A percentile compares a stretch with the other conserved stretches of the same genome.
Evolutionary conservation across 305 asterid species (phyloP).

Genomic region (Fraxinus angustifolia): DNA sequence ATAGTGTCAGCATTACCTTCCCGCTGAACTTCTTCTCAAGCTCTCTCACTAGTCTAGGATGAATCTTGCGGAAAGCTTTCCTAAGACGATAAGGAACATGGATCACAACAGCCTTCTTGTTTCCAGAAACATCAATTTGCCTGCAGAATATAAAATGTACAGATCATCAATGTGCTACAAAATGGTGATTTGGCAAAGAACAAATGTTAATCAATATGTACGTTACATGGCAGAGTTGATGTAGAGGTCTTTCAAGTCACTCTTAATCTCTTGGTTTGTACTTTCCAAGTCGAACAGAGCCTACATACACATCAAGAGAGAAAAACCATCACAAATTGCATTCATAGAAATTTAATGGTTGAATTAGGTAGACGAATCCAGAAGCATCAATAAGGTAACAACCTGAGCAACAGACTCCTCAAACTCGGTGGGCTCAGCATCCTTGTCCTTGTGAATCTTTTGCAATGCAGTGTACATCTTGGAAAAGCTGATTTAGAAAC

Average conservation of each 20-base stretch:
- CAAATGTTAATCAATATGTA: background rate
- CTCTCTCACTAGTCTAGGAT: conserved; percentile 44
- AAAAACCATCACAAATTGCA: background rate
- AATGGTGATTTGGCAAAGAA: background rate
- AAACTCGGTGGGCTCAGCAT: conserved; percentile 41
- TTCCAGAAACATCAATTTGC: conserved; percentile 43
- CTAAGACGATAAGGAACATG: conserved; percentile 43
- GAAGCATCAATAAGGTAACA: background rate
- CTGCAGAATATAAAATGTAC: conserved; percentile 15
- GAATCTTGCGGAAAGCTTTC: conserved; percentile 45
- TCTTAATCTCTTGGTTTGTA: conserved; percentile 42
- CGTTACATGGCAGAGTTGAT: conserved; percentile 37
- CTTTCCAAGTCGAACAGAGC: conserved; percentile 45
- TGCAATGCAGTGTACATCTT: conserved; percentile 37
- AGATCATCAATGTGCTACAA: background rate
- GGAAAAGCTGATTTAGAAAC: conserved; percentile 17
- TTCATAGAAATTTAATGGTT: background rate
- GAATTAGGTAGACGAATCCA: background rate
- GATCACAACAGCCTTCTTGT: conserved; percentile 41
- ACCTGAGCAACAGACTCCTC: conserved; percentile 49
- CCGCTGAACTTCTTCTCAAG: conserved; percentile 51
- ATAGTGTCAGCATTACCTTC: conserved; percentile 23
- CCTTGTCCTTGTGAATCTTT: conserved; percentile 42
- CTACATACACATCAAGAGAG: conserved; percentile 13
- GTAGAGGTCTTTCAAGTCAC: conserved; percentile 42